Percentiles rank a stretch among this genome's conserved stretches.
phyloP scores from a whole-genome alignment of 2,329 filamentous ascomycete species.

The Cladobotryum protrusum region DNA sequence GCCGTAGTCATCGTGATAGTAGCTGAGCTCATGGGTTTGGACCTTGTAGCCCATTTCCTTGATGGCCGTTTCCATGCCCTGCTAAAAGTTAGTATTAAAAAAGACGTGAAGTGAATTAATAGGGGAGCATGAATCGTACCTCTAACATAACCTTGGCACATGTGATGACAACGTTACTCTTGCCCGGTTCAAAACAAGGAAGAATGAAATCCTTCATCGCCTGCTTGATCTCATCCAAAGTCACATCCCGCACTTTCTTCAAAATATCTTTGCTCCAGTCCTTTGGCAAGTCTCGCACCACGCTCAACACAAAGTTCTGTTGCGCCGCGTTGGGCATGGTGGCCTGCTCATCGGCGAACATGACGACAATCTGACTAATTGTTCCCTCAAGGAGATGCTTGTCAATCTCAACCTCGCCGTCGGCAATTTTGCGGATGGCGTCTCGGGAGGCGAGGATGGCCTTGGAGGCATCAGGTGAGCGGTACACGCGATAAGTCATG shows the following conservation, averaged over 20 bases:
- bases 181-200: constrained; percentile 72
- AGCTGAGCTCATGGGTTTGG: constrained; percentile 63
- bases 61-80: constrained; percentile 74
- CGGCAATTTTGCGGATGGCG: constrained; percentile 67
- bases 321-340: constrained; percentile 78
- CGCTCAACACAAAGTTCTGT: constrained; percentile 75
- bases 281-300: constrained; percentile 67
- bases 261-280: constrained; percentile 76
- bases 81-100: constrained; percentile 12
- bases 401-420: constrained; percentile 67
- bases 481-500: constrained; percentile 79
- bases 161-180: constrained; percentile 79
- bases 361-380: constrained; percentile 81
- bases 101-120: background rate
- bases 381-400: constrained; percentile 80
- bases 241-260: constrained; percentile 69
- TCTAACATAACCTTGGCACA: constrained; percentile 81
- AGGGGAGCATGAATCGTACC: constrained; percentile 45
- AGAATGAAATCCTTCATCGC: constrained; percentile 71
- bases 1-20: constrained; percentile 89
- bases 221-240: constrained; percentile 66
- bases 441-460: constrained; percentile 73
- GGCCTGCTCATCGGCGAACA: constrained; percentile 80
- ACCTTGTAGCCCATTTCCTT: constrained; percentile 71
- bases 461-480: constrained; percentile 82